Conservation (phyloP, 345 rosid species). For the Geranium brycei region DNA sequence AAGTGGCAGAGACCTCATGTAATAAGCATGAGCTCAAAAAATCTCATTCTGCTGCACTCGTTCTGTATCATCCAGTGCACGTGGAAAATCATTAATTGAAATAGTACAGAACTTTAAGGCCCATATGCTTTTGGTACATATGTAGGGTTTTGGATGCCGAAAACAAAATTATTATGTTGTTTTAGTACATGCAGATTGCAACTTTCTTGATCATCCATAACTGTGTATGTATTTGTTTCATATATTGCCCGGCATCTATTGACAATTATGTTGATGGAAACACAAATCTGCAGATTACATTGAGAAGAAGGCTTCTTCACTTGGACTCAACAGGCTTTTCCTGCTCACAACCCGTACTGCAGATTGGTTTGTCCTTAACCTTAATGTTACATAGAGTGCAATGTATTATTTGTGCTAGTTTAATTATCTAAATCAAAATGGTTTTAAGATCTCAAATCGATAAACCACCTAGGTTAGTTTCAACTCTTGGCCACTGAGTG, state of each 20-base stretch:
- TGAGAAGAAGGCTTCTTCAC: slow-evolving; percentile 71
- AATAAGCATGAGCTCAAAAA: too few species aligned
- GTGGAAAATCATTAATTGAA: too few species aligned
- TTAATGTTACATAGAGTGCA: neutral
- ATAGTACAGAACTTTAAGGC: too few species aligned
- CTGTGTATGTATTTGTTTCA: neutral
- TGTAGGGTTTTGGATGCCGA: neutral
- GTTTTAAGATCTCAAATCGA: too few species aligned
- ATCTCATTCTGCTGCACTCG: too few species aligned
- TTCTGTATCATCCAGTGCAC: too few species aligned
- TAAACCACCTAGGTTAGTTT: too few species aligned
- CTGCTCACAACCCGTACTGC: slow-evolving; percentile 83
- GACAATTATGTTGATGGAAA: slow-evolving; percentile 3
- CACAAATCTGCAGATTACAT: slow-evolving; percentile 47
- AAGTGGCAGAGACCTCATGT: too few species aligned
- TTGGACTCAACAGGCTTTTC: slow-evolving; percentile 65
- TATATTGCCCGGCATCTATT: neutral
- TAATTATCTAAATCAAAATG: too few species aligned
- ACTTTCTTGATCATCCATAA: neutral
- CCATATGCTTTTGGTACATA: neutral
- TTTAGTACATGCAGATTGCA: neutral
- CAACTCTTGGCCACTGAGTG: too few species aligned
- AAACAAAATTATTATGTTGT: neutral
- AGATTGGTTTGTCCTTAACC: slow-evolving; percentile 48
- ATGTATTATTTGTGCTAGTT: neutral